A percentile compares a stretch with the other conserved stretches of the same genome.
Evolutionary conservation across 1,284 basidiomycete genomes (phyloP).

Genomic region (Sporisorium reilianum): DNA sequence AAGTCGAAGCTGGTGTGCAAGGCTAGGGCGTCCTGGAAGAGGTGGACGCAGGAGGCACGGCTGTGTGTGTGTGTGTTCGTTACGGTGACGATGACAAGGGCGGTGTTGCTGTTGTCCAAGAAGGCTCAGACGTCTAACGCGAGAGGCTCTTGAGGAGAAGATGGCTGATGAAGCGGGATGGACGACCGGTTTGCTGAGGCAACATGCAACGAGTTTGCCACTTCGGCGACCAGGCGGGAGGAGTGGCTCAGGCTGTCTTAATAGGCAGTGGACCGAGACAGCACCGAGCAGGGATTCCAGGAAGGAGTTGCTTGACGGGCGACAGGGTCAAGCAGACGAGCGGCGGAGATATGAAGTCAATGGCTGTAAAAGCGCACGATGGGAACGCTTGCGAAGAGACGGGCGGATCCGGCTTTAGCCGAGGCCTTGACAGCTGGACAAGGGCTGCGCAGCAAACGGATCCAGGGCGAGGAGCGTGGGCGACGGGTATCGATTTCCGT

Average conservation of each 20-base stretch:
- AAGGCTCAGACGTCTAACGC: not conserved
- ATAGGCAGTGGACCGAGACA: slow-evolving; percentile 17
- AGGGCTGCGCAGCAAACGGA: not conserved
- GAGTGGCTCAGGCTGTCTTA: slow-evolving; percentile 1
- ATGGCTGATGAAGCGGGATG: slow-evolving; percentile 8
- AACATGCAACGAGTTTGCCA: slow-evolving; percentile 11
- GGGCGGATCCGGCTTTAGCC: slow-evolving; percentile 17
- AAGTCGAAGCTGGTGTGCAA: not conserved
- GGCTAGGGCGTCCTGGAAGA: slow-evolving; percentile 2
- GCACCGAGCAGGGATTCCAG: slow-evolving; percentile 9
- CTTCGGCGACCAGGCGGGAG: slow-evolving; percentile 9
- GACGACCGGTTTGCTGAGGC: slow-evolving; percentile 1
- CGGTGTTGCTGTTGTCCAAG: not conserved
- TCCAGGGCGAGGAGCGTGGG: slow-evolving; percentile 8
- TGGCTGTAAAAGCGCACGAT: slow-evolving; percentile 15
- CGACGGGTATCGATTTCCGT: slow-evolving; percentile 36
- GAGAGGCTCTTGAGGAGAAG: not conserved
- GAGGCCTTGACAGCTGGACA: slow-evolving; percentile 4
- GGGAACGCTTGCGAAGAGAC: not conserved
- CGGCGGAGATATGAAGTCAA: slow-evolving; percentile 26
- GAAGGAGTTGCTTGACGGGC: slow-evolving; percentile 1
- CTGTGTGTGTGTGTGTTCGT: not conserved
- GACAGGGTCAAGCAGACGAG: slow-evolving; percentile 13
- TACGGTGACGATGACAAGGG: not conserved
- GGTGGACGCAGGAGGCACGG: not conserved